Conservation (phyloP, 2,329 filamentous ascomycete species). For the Cryphonectria nitschkei region DNA sequence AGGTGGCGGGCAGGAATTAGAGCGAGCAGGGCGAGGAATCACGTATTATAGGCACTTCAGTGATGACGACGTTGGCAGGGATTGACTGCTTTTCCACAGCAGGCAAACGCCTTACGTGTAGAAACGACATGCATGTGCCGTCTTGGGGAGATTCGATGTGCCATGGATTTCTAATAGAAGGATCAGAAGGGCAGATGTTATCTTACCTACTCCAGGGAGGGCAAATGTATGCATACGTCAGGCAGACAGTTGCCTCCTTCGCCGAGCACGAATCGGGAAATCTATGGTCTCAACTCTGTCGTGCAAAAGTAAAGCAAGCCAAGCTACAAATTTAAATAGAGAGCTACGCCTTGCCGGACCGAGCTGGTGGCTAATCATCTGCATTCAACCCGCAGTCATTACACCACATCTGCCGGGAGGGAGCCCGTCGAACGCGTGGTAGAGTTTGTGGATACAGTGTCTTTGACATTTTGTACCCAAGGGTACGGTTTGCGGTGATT, state of each 20-base stretch:
- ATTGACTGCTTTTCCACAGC: neutral
- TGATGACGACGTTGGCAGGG: neutral
- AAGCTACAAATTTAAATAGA: neutral
- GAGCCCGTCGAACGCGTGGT: neutral
- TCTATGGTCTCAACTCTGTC: neutral
- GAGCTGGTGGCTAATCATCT: neutral
- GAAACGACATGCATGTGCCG: neutral
- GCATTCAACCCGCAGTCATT: neutral
- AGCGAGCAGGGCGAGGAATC: neutral
- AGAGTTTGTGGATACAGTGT: neutral
- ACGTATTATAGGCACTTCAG: neutral
- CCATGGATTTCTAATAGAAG: neutral
- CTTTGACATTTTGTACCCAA: neutral
- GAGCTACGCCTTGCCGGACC: neutral
- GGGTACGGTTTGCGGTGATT: neutral
- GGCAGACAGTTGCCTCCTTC: conserved; percentile 24
- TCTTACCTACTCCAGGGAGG: neutral
- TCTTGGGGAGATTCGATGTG: neutral
- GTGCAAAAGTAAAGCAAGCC: neutral
- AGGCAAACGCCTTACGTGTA: neutral
- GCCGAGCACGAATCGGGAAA: conserved; percentile 25
- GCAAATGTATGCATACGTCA: conserved; percentile 22
- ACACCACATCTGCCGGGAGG: neutral
- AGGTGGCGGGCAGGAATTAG: too few relatives aligned
- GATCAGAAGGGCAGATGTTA: neutral